A percentile compares a stretch with the other conserved stretches of the same genome.
phyloP scores from a whole-genome alignment of 202 grass and related monocot genomes.

The Setaria viridis region DNA sequence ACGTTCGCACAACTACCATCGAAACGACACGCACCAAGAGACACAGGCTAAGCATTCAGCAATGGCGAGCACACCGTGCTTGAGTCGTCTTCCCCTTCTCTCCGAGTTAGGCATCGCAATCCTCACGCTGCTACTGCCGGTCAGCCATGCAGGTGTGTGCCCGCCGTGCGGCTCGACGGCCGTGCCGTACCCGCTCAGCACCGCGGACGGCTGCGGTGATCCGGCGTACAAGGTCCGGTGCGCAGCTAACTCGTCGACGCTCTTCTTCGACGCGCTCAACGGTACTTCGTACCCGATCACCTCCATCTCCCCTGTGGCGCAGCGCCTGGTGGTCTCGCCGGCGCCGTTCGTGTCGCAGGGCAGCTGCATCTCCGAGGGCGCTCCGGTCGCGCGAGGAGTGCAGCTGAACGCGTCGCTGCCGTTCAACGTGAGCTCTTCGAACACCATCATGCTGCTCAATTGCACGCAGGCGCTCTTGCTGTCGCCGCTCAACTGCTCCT shows the following conservation, averaged over 20 bases:
- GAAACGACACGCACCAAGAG: neutral
- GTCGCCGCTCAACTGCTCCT: conserved; percentile 76
- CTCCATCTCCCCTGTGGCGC: conserved; percentile 48
- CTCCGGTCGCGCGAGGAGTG: conserved; percentile 43
- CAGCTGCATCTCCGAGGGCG: conserved; percentile 61
- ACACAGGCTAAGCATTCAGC: neutral
- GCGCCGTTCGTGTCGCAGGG: conserved; percentile 36
- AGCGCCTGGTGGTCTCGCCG: conserved; percentile 67
- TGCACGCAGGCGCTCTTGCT: conserved; percentile 65
- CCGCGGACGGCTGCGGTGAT: conserved; percentile 67
- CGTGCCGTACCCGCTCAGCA: conserved; percentile 84
- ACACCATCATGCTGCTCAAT: conserved; percentile 86
- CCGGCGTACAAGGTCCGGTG: conserved; percentile 72
- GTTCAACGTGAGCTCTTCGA: conserved; percentile 81
- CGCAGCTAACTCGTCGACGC: conserved; percentile 32
- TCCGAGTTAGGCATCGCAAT: neutral
- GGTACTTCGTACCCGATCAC: conserved; percentile 70
- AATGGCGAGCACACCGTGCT: conserved; percentile 24
- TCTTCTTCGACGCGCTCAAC: conserved; percentile 78
- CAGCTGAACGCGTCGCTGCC: conserved; percentile 72
- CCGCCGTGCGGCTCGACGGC: conserved; percentile 62
- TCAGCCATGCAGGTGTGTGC: conserved; percentile 46
- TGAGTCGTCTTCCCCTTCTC: neutral
- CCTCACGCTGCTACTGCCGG: neutral
- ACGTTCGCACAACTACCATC: neutral